Evolutionary conservation across 2,329 filamentous ascomycete species (phyloP), one percentile per base, ranked within the genome.

Genomic region (Penicillium vulpinum): DNA sequence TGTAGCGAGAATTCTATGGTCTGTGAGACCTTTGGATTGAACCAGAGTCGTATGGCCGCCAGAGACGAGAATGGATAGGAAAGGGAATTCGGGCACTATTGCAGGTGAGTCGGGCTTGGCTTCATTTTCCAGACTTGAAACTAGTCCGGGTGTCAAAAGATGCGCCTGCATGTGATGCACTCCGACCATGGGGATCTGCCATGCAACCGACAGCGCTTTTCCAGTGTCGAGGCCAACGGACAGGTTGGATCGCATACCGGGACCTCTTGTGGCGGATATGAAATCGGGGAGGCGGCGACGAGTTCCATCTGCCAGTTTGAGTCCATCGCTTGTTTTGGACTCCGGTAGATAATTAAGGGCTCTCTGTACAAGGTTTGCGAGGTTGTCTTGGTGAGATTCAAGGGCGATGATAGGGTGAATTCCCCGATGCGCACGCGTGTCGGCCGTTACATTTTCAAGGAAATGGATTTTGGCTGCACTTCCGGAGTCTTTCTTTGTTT

Each of bases 151-250:
- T 18, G 94, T 97, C 60, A 99, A 78, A 18, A 94, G 89, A 74
- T 99, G 94, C 11, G 92, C 94, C 73, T 97, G 92, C 94, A 99
- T 97, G 74, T 99, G 94, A 73, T 99, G 90, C 1, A 97, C 90
- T 0, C 87, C 94, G 1, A 97, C 73, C 31, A 97, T 78, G 3
- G 93, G 92, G 36, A 92, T 83, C 62, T 86, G 83, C 90, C 90
- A 96, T 36, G 91, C 92, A 21, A 90, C 80, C 0, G 92, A 86
- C 21, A 97, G 81, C 0, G 92, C 94, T 75, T 97, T 97, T 18
- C 91, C 94, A 22, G 87, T 88, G 69, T 91, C 87, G 11, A 97
- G 73, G 0, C 94, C 94, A 16, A 88, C 86, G 21, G 86, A 83
- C 29, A 99, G 81, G 66, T 90, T 91, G 5, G 88, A 83, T 29